Evolutionary conservation across 2,329 filamentous ascomycete species (phyloP).

Genomic region (Cercospora brassicicola): DNA sequence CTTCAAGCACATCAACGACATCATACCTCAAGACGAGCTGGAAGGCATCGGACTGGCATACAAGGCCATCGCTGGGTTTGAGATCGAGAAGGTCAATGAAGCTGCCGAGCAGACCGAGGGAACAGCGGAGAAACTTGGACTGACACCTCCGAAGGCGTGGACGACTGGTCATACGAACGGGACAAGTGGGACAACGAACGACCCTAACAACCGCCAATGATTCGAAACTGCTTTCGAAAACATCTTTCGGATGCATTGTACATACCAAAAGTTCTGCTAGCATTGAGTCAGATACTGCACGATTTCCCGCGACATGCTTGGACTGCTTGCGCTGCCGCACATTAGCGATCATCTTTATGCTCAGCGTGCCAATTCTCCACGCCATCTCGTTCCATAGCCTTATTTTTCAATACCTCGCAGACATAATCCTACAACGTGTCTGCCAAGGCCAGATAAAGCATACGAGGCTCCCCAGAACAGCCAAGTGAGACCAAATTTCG

Average conservation of each 20-base stretch:
- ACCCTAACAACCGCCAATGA: conserved; percentile 1
- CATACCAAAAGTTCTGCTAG: not conserved
- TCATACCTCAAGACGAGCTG: conserved; percentile 30
- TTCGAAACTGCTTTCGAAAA: not conserved
- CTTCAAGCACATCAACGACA: conserved; percentile 43
- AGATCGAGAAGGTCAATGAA: conserved; percentile 48
- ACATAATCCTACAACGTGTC: not conserved
- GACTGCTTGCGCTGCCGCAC: too few species aligned
- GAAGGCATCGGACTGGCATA: conserved; percentile 30
- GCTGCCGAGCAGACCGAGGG: conserved; percentile 43
- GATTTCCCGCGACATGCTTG: not conserved
- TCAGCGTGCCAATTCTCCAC: not conserved
- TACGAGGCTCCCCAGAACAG: not conserved
- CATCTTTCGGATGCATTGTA: not conserved
- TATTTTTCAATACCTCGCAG: not conserved
- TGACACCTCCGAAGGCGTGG: conserved; percentile 26
- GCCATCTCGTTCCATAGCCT: not conserved
- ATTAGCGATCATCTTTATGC: not conserved
- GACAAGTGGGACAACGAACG: not conserved
- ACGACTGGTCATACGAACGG: not conserved
- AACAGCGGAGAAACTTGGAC: conserved; percentile 26
- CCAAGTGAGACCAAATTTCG: not conserved
- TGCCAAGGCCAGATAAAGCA: not conserved
- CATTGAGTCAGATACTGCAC: not conserved
- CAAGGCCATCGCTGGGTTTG: conserved; percentile 50